Evolutionary conservation across 768 basidiomycete species (phyloP), one percentile per base, ranked within the genome.

Genomic region (Tricholoma furcatifolium): DNA sequence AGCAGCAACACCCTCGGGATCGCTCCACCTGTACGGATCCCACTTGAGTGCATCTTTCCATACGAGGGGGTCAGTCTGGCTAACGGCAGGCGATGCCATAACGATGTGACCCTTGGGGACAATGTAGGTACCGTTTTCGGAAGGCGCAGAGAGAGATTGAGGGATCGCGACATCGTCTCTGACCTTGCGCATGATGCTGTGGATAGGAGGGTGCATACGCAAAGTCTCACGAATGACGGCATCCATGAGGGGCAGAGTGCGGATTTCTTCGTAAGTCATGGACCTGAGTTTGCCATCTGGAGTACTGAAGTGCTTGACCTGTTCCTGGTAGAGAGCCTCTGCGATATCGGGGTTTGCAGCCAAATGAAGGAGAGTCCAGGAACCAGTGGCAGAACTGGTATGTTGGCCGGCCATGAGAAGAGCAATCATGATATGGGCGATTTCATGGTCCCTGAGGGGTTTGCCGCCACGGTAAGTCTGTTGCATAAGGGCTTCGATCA

Each of bases 351-450:
- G 81, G 43, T 85, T 80, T 57, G 82, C 74, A 24, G 94, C 96
- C 27, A 98, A 68, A 64, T 97, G 93, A 39, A 98, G 81, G 35
- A 98, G 76, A 14, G 86, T 67, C 97, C 97, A 99, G 9, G 93
- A 87, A 30, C 85, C 85, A 18, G 92, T 88, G 2, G 97, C 87
- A 12, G 97, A 97, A 61, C 90, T 92, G 0, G 97, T 99, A 71
- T 99, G 97, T 73, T 99, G 97, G 35, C 97, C 97, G 40, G 97
- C 97, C 97, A 99, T 98, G 58, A 99, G 85, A 42, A 99, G 82
- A 14, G 97, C 97, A 63, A 98, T 99, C 88, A 99, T 85, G 65
- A 99, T 95, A 66, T 98, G 97, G 0, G 97, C 94, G 54, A 98
- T 88, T 69, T 98, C 93, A 60, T 89, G 86, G 65, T 99, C 94